Evolutionary conservation across 495 filamentous ascomycete species (phyloP), one percentile per base, ranked within the genome.

Genomic region (Tuber calosporum): DNA sequence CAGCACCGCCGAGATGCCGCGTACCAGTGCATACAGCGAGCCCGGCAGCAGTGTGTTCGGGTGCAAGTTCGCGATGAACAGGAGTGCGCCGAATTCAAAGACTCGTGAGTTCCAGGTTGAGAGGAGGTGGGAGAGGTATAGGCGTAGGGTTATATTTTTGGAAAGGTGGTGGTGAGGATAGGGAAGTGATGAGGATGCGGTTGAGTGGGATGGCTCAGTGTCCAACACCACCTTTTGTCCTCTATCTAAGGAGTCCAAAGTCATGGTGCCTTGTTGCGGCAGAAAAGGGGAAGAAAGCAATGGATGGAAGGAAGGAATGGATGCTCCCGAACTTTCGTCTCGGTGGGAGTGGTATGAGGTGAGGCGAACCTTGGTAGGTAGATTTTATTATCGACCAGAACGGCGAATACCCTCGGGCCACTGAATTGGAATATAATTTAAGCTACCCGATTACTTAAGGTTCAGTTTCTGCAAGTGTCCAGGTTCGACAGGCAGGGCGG

Each of bases 31-130:
- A 53, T 84, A 84, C 5, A 83, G 17, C 70, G 70, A 70, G 8
- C 19, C 36, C 34, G 85, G 83, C 45, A 85, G 80, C 66, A 90
- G 81, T 0, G 85, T 89, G 30, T 83, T 84, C 0, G 87, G 87
- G 77, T 83, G 89, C 66, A 88, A 85, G 0, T 83, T 73, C 0
- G 89, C 88, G 34, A 90, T 84, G 81, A 87, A 91, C 19, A 89
- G 82, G 7, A 89, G 86, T 4, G 87, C 86, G 19, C 84, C 88
- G 70, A 89, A 89, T 78, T 91, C 89, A 82, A 91, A 92, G 68
- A 87, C 82, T 67, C 90, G 85, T 1, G 89, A 88, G 78, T 91
- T 92, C 89, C 89, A 91, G 71, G 89, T 86, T 6, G 89, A 91
- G 0, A 91, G 84, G 72, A 86, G 84, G 80, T 91, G 89, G 0